Conservation (phyloP, 1,284 basidiomycete genomes). For the Leucocoprinus gongylophorus region DNA sequence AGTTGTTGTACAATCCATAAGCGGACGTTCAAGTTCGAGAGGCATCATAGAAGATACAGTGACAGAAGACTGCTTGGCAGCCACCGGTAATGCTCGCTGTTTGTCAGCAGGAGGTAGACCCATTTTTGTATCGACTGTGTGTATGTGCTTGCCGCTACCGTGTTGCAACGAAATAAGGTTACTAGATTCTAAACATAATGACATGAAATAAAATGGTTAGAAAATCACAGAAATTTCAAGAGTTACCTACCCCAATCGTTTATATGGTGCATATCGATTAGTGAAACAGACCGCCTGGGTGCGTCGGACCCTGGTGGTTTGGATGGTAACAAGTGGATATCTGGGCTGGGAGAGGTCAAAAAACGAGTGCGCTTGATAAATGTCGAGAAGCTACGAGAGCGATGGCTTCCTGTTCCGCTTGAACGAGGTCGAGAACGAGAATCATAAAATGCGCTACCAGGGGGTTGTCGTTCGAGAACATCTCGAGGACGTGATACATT, state of each 20-base stretch:
- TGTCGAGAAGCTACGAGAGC: constrained; percentile 3
- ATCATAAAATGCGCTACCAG: not conserved
- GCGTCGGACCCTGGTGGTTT: not conserved
- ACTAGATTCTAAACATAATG: not conserved
- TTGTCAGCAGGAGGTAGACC: not conserved
- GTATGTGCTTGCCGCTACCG: not conserved
- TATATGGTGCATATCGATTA: not conserved
- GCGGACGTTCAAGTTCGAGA: not conserved
- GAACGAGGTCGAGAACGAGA: not conserved
- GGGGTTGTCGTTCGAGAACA: constrained; percentile 1
- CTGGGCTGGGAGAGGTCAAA: not conserved
- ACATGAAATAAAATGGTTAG: not conserved
- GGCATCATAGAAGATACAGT: not conserved
- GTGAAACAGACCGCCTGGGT: not conserved
- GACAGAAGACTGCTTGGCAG: not conserved
- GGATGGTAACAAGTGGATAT: not conserved
- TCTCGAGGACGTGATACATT: not conserved
- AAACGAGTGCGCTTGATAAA: constrained; percentile 2
- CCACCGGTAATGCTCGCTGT: not conserved
- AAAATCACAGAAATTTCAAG: no score
- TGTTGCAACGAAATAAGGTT: not conserved
- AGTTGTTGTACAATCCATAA: not conserved
- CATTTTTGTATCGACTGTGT: not conserved
- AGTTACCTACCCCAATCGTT: constrained; percentile 1
- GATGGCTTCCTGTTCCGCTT: not conserved